phyloP scores from a whole-genome alignment of 1,284 basidiomycete species.

The Trichosporon inkin region DNA sequence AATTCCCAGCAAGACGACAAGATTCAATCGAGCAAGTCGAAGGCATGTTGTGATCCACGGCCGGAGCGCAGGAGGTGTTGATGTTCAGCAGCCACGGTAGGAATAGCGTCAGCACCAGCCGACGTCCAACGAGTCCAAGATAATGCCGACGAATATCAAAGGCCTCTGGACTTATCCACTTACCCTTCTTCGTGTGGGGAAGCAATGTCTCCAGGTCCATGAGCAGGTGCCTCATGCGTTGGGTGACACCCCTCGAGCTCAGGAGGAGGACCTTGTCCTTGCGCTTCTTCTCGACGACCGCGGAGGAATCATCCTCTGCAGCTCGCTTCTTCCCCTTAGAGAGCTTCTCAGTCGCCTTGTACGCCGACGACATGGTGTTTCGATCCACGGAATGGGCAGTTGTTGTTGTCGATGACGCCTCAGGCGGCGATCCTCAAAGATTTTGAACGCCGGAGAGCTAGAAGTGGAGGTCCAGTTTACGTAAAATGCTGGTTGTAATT shows the following conservation, averaged over 20 bases:
- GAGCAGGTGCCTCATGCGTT: constrained; percentile 96
- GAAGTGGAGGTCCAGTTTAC: constrained; percentile 7
- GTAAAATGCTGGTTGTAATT: neutral
- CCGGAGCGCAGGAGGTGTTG: too few species aligned
- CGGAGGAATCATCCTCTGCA: constrained; percentile 10
- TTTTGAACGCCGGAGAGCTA: constrained; percentile 4
- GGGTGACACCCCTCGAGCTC: constrained; percentile 89
- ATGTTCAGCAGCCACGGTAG: neutral
- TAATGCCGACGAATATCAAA: neutral
- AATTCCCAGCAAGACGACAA: neutral
- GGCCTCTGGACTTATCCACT: constrained; percentile 27
- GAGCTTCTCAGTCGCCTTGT: constrained; percentile 23
- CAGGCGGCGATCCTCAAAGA: constrained; percentile 4
- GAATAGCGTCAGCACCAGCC: constrained; percentile 2
- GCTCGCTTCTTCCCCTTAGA: constrained; percentile 26
- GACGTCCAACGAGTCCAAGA: neutral
- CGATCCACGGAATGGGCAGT: too few species aligned
- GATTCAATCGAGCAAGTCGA: neutral
- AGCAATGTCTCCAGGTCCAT: constrained; percentile 84
- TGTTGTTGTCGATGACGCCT: constrained; percentile 4
- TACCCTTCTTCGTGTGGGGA: constrained; percentile 96
- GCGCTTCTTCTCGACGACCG: constrained; percentile 42
- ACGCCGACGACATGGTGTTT: constrained; percentile 20
- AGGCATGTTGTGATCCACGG: neutral
- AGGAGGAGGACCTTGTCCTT: constrained; percentile 76